Evolutionary conservation across 2,329 filamentous ascomycete species (phyloP).

Genomic region (Trichophyton rubrum): DNA sequence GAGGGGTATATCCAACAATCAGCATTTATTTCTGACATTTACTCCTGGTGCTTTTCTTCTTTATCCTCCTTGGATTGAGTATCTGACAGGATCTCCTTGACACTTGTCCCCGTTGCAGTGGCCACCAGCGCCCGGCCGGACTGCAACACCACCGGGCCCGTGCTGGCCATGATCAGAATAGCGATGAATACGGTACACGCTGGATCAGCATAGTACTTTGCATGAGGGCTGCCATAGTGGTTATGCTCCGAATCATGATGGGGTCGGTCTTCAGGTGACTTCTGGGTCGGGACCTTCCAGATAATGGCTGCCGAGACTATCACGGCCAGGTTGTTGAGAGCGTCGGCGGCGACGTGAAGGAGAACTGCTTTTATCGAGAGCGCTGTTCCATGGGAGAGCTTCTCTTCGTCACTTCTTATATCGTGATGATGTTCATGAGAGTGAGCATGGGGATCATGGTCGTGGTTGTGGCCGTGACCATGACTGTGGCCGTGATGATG

Average conservation of each 20-base stretch:
- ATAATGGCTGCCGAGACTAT: conserved; percentile 58
- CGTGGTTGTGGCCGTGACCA: background rate
- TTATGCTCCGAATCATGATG: background rate
- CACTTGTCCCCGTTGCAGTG: background rate
- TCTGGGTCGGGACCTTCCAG: conserved; percentile 35
- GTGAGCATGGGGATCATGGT: background rate
- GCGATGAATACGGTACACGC: conserved; percentile 13
- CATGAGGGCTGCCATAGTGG: background rate
- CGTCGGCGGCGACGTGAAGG: conserved; percentile 59
- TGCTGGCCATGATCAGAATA: conserved; percentile 10
- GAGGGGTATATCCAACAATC: too few relatives aligned
- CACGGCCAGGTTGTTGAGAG: conserved; percentile 64
- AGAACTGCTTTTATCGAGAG: conserved; percentile 37
- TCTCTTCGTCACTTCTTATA: background rate
- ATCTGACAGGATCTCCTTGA: background rate
- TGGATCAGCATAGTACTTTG: conserved; percentile 13
- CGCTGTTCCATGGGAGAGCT: background rate
- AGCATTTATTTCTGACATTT: background rate
- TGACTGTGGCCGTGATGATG: conserved; percentile 17
- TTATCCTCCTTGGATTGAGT: background rate
- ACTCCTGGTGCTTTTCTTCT: background rate
- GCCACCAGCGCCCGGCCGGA: conserved; percentile 9
- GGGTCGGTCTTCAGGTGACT: background rate
- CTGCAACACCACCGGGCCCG: conserved; percentile 8
- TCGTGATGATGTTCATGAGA: background rate